These are phyloP conservation scores for Dichotomopilus funicola DNA, from an alignment of 2,329 filamentous ascomycete genomes.

Conservation along the genomic window DNA sequence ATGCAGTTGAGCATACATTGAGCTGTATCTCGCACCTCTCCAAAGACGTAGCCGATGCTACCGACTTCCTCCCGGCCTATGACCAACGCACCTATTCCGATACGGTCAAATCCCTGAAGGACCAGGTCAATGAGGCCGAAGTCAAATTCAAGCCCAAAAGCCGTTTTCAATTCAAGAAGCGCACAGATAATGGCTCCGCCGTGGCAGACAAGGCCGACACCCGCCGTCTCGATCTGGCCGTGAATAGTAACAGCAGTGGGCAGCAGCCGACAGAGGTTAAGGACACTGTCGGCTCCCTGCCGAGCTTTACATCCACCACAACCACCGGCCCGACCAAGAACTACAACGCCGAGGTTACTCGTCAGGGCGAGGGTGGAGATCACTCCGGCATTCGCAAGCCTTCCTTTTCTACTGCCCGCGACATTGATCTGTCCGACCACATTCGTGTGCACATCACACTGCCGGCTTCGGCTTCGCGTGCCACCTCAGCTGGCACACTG, in stretches of 20 bases:
- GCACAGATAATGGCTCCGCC: constrained; percentile 24
- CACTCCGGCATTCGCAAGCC: constrained; percentile 46
- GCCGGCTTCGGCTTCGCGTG: constrained; percentile 61
- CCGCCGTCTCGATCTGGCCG: constrained; percentile 28
- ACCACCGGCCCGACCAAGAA: constrained; percentile 31
- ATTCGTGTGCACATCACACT: constrained; percentile 68
- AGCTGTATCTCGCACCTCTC: constrained; percentile 74
- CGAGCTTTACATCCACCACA: constrained; percentile 22
- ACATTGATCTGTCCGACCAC: constrained; percentile 62
- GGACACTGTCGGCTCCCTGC: constrained; percentile 35
- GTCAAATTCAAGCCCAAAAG: constrained; percentile 64
- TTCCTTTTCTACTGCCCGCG: constrained; percentile 55
- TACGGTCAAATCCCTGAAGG: constrained; percentile 73
- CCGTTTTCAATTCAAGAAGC: constrained; percentile 71
- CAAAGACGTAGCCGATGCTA: constrained; percentile 76
- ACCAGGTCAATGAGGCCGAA: constrained; percentile 67
- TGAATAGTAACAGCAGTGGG: neutral
- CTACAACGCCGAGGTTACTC: constrained; percentile 53
- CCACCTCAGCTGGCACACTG: constrained; percentile 67
- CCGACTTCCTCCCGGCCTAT: constrained; percentile 76
- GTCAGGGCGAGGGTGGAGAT: constrained; percentile 23
- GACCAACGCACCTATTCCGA: constrained; percentile 80
- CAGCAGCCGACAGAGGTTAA: constrained; percentile 20
- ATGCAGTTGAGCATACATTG: constrained; percentile 74
- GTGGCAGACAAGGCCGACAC: constrained; percentile 37